Conservation (phyloP, 495 filamentous ascomycete genomes). For the Friedmanniomyces simplex region DNA sequence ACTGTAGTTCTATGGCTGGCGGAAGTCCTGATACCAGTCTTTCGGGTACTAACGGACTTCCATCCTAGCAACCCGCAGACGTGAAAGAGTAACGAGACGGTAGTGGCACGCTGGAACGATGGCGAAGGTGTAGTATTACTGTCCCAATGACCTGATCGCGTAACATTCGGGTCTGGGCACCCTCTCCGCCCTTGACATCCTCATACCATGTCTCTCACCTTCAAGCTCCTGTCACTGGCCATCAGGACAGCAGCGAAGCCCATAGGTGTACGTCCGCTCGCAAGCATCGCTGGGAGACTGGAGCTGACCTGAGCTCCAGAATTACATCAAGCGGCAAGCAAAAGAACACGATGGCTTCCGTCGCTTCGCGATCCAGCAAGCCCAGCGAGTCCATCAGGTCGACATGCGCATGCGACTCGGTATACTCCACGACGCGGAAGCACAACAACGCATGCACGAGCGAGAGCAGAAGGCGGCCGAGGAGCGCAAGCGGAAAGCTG, state of each 20-base stretch:
- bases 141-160: slow-evolving; percentile 1
- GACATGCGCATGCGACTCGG: slow-evolving; percentile 91
- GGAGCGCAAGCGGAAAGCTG: slow-evolving; percentile 46
- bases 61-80: too few species aligned
- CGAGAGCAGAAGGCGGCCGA: slow-evolving; percentile 39
- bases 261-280: slow-evolving; percentile 46
- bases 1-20: too few species aligned
- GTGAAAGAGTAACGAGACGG: too few species aligned
- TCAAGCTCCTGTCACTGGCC: slow-evolving; percentile 58
- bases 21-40: background rate
- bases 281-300: background rate
- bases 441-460: slow-evolving; percentile 42
- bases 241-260: slow-evolving; percentile 65
- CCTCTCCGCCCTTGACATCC: background rate
- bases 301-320: slow-evolving; percentile 42
- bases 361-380: slow-evolving; percentile 56
- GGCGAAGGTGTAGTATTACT: background rate
- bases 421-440: slow-evolving; percentile 66
- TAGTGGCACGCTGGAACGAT: background rate
- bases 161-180: slow-evolving; percentile 4
- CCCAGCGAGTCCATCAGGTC: slow-evolving; percentile 78
- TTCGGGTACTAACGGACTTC: background rate
- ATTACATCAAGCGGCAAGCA: slow-evolving; percentile 85
- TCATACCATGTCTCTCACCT: slow-evolving; percentile 46
- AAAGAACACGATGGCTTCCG: slow-evolving; percentile 91